Base-by-base conservation (phyloP, 768 basidiomycete genomes). In the Heimioporus sp. region DNA sequence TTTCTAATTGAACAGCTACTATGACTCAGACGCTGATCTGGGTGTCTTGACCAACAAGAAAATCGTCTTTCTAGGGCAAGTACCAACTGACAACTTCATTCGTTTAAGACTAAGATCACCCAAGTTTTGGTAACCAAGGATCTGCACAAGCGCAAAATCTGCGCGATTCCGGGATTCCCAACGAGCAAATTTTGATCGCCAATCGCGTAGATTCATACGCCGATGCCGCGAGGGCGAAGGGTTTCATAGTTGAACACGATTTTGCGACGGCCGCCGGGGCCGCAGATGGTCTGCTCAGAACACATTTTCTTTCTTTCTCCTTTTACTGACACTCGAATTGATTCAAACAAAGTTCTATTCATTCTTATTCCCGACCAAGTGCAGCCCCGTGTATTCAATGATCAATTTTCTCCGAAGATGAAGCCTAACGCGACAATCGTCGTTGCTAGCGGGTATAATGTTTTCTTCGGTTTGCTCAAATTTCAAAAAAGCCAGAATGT, bases 121-220 rank as follows among this genome's bases (percentile, higher is more conserved):
- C 2, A 2, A 83, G 82, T 5, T 85, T 82, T 64, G 83, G 83
- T 40, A 84, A 83, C 63, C 83, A 85, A 63, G 82, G 83, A 12
- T 79, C 83, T 31, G 82, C 83, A 43, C 83, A 84, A 62, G 83
- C 83, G 5, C 82, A 83, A 66, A 85, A 85, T 54, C 59, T 85
- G 53, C 76, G 83, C n/a, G 83, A 84, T 53, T 74, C 78, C 46
- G 82, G 83, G 3, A 80, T 83, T 52, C 73, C 78, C 5, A 83
- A 83, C 57, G 79, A 82, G n/a, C 74, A 72, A 43, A 84, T 85
- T 48, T 49, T 83, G 53, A 73, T 85, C 51, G 82, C 80, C 11
- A 84, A 84, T 60, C 75, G 82, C 6, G 65, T 73, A 6, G 83
- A 85, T 59, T 65, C 76, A 12, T 85, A 83, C 54, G 81, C 82